Evolutionary conservation across 148 eudicot genomes (phyloP), one percentile per base, ranked within the genome.

Genomic region (Diospyros lotus): DNA sequence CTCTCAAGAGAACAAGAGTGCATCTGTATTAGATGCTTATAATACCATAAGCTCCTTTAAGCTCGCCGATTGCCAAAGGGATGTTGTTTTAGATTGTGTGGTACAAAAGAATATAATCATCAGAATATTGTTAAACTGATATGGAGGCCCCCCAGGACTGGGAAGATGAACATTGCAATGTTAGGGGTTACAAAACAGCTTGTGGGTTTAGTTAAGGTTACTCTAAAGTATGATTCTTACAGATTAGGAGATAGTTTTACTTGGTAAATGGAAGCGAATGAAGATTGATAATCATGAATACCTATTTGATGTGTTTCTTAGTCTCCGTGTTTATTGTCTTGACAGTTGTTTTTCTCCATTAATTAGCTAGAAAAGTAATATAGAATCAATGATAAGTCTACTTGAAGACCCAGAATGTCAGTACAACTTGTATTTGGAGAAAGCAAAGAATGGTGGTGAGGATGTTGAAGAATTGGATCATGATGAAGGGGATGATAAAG

Each of bases 121-220:
- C 66, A 77, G n/a, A 72, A 74, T 17, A 78, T 58, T 9, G 71
- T 85, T n/a, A 83, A 83, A 67, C 85, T 89, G 14, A 89, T 89
- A 42, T 87, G 93, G 90, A 89, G 93, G 4, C 93, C 90, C 0
- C 93, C 90, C 0, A 89, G 93, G 17, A 89, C 89, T 4, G 90
- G 93, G 58, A 88, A 86, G 66, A 88, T 89, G 3, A 88, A 84
- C 55, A 69, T 77, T 50, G 89, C 89, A 18, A 83, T 86, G 4
- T 3, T 82, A 14, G 83, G 75, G 65, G 83, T 86, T 0, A 0
- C 28, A 28, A 28, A 28, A 28, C 28, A 0, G 28, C 28, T 28
- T 28, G 28, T 28, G 28, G 28, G 46, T 9, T 61, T 72, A 6
- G 59, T 77, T 2, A 56, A 10, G 41, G 62, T 15, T 11, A 54